These are phyloP conservation scores for Plasmodium gallinaceum DNA, from an alignment of 169 alveolate species.

Conservation along the genomic window DNA sequence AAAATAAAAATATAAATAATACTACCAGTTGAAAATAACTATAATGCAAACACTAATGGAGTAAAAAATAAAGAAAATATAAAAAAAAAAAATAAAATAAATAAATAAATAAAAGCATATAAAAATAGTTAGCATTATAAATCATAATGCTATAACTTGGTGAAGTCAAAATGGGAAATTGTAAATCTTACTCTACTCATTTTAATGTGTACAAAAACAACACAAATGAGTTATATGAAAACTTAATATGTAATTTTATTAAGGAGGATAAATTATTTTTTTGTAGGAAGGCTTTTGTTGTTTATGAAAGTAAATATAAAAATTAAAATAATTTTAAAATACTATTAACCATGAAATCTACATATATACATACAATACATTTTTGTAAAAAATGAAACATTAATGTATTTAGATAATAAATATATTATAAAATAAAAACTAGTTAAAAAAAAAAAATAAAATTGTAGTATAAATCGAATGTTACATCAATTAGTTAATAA, in stretches of 20 bases:
- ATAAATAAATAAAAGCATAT: no score
- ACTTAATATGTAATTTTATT: slow-evolving; percentile 63
- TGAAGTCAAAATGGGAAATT: slow-evolving; percentile 59
- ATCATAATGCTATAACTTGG: background rate
- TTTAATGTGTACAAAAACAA: slow-evolving; percentile 34
- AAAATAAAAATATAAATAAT: slow-evolving; percentile 7
- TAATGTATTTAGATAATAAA: background rate
- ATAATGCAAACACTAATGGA: slow-evolving; percentile 48
- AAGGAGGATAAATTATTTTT: slow-evolving; percentile 43
- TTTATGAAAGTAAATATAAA: slow-evolving; percentile 62
- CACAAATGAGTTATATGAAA: slow-evolving; percentile 66
- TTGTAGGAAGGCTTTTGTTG: slow-evolving; percentile 56
- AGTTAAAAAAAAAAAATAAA: no score
- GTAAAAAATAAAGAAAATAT: slow-evolving; percentile 5
- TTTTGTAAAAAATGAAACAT: background rate
- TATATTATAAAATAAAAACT: background rate
- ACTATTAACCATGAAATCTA: background rate
- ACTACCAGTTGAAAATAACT: slow-evolving; percentile 9
- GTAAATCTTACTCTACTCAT: slow-evolving; percentile 62
- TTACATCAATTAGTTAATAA: background rate
- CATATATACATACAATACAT: background rate
- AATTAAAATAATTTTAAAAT: slow-evolving; percentile 11
- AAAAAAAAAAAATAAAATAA: background rate
- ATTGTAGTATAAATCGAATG: background rate
- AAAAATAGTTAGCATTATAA: no score